Conservation (phyloP, 768 basidiomycete species). For the Auricularia heimuer region DNA sequence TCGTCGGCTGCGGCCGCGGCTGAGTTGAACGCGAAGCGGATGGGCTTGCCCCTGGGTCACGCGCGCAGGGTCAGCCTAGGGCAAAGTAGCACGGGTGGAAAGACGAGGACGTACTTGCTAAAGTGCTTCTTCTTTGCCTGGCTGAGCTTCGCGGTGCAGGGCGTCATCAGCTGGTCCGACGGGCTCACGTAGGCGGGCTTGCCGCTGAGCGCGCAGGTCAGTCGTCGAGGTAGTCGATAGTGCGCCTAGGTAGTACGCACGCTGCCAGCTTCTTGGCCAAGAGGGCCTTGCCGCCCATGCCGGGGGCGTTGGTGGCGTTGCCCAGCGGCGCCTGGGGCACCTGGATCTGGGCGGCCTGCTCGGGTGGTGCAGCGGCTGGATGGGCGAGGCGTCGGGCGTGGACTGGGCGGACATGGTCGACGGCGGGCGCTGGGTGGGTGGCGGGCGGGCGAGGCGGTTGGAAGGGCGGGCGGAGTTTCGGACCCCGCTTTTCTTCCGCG, state of each 20-base stretch:
- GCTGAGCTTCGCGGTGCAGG: constrained; percentile 83
- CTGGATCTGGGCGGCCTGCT: constrained; percentile 66
- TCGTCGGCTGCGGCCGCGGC: constrained; percentile 4
- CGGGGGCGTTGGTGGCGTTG: constrained; percentile 46
- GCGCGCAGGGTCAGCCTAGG: too few species aligned
- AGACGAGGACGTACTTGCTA: constrained; percentile 50
- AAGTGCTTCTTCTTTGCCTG: constrained; percentile 93
- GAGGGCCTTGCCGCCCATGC: constrained; percentile 84
- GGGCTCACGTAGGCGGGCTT: constrained; percentile 87
- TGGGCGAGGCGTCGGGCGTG: constrained; percentile 63
- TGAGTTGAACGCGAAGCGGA: constrained; percentile 8
- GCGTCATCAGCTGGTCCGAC: constrained; percentile 91
- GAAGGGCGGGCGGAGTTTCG: neutral
- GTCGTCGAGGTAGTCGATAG: neutral
- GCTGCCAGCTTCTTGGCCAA: constrained; percentile 78
- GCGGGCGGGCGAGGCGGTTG: neutral
- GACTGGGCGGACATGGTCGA: constrained; percentile 42
- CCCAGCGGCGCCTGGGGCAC: constrained; percentile 75
- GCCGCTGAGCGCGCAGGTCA: constrained; percentile 28
- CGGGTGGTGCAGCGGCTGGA: constrained; percentile 80
- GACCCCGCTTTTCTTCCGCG: neutral
- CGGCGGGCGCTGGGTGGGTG: neutral
- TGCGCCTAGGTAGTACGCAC: neutral
- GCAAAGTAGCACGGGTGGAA: neutral
- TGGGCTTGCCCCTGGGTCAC: constrained; percentile 3